Evolutionary conservation across 768 basidiomycete species (phyloP).

Genomic region (Suillus occidentalis): DNA sequence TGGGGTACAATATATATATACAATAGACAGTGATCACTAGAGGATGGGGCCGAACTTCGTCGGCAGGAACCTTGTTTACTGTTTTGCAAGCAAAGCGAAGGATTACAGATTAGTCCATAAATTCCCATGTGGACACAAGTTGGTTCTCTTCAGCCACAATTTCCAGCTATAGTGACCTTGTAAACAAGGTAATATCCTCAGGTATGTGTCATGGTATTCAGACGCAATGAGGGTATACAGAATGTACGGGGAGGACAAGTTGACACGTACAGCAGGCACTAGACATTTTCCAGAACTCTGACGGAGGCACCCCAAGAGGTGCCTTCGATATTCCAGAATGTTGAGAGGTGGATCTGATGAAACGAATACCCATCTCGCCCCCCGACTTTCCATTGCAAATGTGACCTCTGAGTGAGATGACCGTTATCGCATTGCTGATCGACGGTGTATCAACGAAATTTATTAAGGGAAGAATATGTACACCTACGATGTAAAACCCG

Average conservation of each 20-base stretch:
- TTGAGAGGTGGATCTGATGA: constrained; percentile 10
- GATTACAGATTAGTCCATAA: no score
- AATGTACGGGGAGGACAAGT: background rate
- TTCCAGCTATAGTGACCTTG: no score
- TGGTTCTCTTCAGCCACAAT: no score
- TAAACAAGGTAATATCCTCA: no score
- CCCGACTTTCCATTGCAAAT: constrained; percentile 9
- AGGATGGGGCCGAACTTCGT: no score
- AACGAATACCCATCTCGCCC: constrained; percentile 1
- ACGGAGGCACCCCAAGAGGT: constrained; percentile 10
- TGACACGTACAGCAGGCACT: background rate
- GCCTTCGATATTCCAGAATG: constrained; percentile 12
- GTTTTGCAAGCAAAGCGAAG: no score
- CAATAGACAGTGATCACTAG: background rate
- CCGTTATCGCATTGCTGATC: constrained; percentile 5
- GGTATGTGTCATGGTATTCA: background rate
- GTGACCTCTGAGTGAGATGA: background rate
- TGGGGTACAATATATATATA: background rate
- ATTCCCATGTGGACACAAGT: no score
- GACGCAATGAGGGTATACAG: background rate
- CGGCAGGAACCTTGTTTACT: no score
- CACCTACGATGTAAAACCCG: constrained; percentile 11
- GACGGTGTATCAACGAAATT: background rate
- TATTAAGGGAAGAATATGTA: background rate
- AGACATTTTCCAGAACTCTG: constrained; percentile 5